Evolutionary conservation across 441 rosid species (phyloP), one percentile per base, ranked within the genome.

Genomic region (Daphne laureola): DNA sequence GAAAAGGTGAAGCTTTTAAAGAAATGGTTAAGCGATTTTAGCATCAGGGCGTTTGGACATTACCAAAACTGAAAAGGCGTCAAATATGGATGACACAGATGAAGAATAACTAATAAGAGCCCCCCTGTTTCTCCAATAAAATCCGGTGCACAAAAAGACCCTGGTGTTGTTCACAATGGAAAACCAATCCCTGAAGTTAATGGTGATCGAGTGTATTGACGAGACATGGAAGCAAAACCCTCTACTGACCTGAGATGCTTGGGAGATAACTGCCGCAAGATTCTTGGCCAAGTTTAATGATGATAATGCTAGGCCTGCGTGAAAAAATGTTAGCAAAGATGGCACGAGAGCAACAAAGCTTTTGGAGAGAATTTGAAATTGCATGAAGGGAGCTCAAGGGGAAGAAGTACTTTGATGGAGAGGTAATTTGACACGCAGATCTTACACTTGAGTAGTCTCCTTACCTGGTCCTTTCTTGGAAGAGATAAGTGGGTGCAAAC

Each of bases 211-310:
- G 65, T 78, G 72, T 52, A 66, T 78, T 0, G 75, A 74, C 15
- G 78, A 72, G 53, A 59, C 73, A 42, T 74, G 79, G 80, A 72
- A 51, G 35, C 58, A 59, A 1, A 65, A 69, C 27, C 75, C 77
- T 54, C 53, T 73, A 26, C 67, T 77, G 57, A 80, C 89, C 2
- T 49, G 65, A 4, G 78, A 79, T 26, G 74, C 82, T 0, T 62
- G 64, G 44, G 73, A 79, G 14, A 78, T 76, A 52, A 82, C 83
- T 35, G 67, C 49, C 0, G 79, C 83, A 61, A 78, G 78, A 3
- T 77, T 82, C 27, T 77, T 79, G 81, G 78, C 80, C 13, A 59
- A 59, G 43, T 79, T 74, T 49, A 43, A 64, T 27, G 85, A 82
- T 42, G 83, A 77, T 8, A 81, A 82, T 21, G 3, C 3, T 21